Base-by-base conservation (phyloP, 768 basidiomycete genomes). In the Wakefieldia striispora region DNA sequence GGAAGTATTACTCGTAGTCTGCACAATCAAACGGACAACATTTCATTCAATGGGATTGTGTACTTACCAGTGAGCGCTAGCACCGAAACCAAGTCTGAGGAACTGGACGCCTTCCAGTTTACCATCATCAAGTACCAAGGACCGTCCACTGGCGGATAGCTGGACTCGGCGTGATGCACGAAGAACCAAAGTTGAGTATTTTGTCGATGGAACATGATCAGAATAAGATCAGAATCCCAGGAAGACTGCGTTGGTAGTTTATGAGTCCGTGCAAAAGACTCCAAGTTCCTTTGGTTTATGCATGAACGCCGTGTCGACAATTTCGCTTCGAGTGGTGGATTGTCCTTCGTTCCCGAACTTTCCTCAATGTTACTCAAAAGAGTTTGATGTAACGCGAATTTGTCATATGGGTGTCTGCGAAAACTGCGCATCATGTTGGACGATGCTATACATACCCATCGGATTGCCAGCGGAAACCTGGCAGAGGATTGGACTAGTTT, bases 271-370 rank as follows among this genome's bases (percentile, higher is more conserved):
- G 21, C 16, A 53, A 45, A 33, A 49, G 17, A 41, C 17, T 31
- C 38, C 34, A 24, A 48, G 10, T 35, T 39, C 2, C 45, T 21
- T 40, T 24, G 23, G n/a, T n/a, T n/a, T n/a, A 13, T 45, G 12
- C 21, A 31, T 36, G 34, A 35, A 21, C 21, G 9, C 24, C 34
- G 24, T 47, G 42, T 39, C 20, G 56, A 42, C 49, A 36, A 62
- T 62, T 49, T 47, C 33, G 31, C 27, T 46, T 54, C 38, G 33
- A 21, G 40, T 55, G 47, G 49, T 45, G 53, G 53, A 60, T 62
- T 50, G 49, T 47, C 50, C 26, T 38, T 19, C 42, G 51, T 10
- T 50, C 31, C 29, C 10, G 21, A 23, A 20, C 42, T 53, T 48
- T 43, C 16, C 33, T 6, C 21, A 19, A 27, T 36, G 31, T 20